Conservation (phyloP, 2,329 filamentous ascomycete species). For the Clarireedia sp. region DNA sequence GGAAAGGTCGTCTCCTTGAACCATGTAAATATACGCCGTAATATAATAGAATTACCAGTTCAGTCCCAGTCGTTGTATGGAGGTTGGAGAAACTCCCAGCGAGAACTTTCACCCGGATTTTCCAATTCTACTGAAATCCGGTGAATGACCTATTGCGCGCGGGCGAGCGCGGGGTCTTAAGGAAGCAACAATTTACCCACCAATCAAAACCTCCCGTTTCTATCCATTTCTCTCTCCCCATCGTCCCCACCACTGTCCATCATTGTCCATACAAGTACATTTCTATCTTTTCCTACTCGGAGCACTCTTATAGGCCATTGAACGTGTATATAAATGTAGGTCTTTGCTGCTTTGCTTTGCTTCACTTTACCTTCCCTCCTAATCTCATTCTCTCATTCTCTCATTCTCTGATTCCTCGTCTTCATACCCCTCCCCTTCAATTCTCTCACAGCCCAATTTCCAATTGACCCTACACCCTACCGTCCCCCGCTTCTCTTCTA, state of each 20-base stretch:
- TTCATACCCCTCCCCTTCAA: background rate
- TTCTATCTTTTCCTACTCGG: too few species aligned
- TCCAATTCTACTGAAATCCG: background rate
- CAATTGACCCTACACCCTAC: background rate
- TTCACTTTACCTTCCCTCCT: background rate
- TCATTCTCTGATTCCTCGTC: background rate
- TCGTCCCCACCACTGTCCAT: background rate
- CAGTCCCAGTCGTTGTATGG: too few species aligned
- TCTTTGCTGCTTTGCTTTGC: background rate
- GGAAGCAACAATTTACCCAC: background rate
- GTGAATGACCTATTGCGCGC: background rate
- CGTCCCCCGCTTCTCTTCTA: too few species aligned
- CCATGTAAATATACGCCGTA: background rate
- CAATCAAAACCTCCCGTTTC: background rate
- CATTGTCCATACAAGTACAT: too few species aligned
- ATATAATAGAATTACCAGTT: too few species aligned
- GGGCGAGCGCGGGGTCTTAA: background rate
- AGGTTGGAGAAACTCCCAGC: constrained; percentile 19
- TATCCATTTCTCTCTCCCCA: background rate
- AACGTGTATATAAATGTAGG: background rate
- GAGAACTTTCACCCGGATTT: constrained; percentile 10
- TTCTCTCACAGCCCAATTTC: background rate
- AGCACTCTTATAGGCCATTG: background rate
- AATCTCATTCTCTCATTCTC: background rate
- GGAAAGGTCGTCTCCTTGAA: background rate